Percentiles rank a stretch among this genome's conserved stretches.
These are phyloP conservation scores for Sugiyamaella sp. DNA, from an alignment of 1,139 yeast species.

Conservation along the genomic window DNA sequence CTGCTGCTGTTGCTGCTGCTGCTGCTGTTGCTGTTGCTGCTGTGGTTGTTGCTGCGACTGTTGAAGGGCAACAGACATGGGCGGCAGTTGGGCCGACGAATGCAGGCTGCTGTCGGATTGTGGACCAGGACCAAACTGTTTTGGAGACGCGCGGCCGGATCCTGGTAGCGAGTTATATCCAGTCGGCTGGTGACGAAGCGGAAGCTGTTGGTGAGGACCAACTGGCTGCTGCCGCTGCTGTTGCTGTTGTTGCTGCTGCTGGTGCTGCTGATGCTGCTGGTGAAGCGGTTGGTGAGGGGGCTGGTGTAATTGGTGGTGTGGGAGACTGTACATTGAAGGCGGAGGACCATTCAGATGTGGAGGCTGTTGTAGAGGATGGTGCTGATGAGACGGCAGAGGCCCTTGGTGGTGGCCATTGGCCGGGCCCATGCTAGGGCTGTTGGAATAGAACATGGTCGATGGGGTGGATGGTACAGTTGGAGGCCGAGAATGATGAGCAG, in stretches of 20 bases:
- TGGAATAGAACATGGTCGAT: conserved; percentile 27
- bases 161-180: conserved; percentile 17
- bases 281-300: conserved; percentile 20
- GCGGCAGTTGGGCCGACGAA: conserved; percentile 8
- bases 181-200: conserved; percentile 9
- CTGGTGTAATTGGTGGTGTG: too few species aligned
- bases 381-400: conserved; percentile 13
- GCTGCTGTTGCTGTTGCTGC: background rate
- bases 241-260: conserved; percentile 11
- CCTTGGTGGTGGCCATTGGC: conserved; percentile 20
- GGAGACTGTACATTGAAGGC: conserved; percentile 5
- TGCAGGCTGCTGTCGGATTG: background rate
- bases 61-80: conserved; percentile 9
- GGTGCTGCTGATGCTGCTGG: conserved; percentile 22
- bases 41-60: conserved; percentile 3
- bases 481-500: background rate
- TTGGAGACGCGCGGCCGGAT: conserved; percentile 17
- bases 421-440: conserved; percentile 29
- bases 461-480: conserved; percentile 21
- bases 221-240: background rate
- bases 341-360: background rate
- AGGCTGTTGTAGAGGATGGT: conserved; percentile 12
- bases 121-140: conserved; percentile 9
- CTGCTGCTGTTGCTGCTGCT: background rate
- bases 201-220: background rate